phyloP scores from a whole-genome alignment of 75 land plant species.

The Selaginella tamariscina region DNA sequence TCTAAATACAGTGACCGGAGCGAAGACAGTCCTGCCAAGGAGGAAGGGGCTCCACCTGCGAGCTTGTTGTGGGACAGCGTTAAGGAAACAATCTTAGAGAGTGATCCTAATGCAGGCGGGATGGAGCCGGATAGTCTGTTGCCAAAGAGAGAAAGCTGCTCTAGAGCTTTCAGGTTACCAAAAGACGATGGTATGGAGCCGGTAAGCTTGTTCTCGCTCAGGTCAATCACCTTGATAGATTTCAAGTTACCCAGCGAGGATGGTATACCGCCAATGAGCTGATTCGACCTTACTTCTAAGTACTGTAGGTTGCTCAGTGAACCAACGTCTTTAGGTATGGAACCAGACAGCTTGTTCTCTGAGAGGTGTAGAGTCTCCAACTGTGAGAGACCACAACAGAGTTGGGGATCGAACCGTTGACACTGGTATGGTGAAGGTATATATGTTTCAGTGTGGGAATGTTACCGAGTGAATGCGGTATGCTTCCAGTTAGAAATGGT shows the following conservation, averaged over 20 bases:
- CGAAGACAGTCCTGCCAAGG: background rate
- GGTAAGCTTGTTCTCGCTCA: background rate
- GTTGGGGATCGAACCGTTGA: background rate
- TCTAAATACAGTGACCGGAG: background rate
- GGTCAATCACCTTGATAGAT: too few relatives aligned
- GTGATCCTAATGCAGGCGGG: background rate
- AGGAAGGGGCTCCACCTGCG: background rate
- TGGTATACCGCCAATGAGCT: too few relatives aligned
- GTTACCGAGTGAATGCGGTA: background rate
- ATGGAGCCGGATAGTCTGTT: background rate
- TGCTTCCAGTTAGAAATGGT: background rate
- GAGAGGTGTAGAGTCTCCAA: background rate
- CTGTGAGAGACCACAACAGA: background rate
- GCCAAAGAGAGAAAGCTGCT: too few relatives aligned
- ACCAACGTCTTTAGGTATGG: background rate
- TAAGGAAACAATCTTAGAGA: background rate
- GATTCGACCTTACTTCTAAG: too few relatives aligned
- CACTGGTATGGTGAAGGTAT: background rate
- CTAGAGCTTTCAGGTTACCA: background rate
- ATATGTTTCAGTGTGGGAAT: background rate
- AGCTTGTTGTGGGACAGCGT: background rate
- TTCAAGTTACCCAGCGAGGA: too few relatives aligned
- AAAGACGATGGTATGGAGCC: background rate
- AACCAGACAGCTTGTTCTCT: background rate
- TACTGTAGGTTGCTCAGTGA: background rate